A percentile compares a stretch with the other conserved stretches of the same genome.
Conservation (phyloP, 2,329 filamentous ascomycete genomes). For the Calonectria pseudoturangicola region DNA sequence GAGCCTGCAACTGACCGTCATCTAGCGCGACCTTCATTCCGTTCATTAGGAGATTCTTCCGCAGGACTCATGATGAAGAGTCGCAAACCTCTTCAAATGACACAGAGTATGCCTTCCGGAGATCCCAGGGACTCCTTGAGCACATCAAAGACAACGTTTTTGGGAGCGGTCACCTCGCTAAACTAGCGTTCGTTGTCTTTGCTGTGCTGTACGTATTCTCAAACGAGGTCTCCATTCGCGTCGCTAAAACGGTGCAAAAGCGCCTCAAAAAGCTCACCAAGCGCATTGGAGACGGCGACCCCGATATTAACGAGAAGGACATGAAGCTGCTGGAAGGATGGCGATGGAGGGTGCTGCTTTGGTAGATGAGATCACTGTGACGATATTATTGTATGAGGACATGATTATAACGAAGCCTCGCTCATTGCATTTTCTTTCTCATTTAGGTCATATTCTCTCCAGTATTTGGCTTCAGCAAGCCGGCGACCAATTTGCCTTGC, state of each 20-base stretch:
- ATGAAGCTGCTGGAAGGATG: slow-evolving; percentile 71
- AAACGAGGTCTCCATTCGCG: slow-evolving; percentile 74
- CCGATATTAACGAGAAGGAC: slow-evolving; percentile 68
- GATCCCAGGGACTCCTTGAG: slow-evolving; percentile 69
- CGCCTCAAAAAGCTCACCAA: slow-evolving; percentile 68
- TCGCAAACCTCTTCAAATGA: slow-evolving; percentile 65
- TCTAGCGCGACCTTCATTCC: slow-evolving; percentile 71
- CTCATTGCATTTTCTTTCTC: slow-evolving; percentile 46
- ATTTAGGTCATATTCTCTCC: slow-evolving; percentile 35
- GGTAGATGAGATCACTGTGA: slow-evolving; percentile 55
- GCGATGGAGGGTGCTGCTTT: slow-evolving; percentile 74
- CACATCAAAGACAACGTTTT: slow-evolving; percentile 69
- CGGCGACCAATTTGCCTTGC: slow-evolving; percentile 23
- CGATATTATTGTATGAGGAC: slow-evolving; percentile 54
- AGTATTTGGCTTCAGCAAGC: slow-evolving; percentile 11
- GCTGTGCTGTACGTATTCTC: slow-evolving; percentile 75
- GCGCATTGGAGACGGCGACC: slow-evolving; percentile 69
- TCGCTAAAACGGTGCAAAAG: slow-evolving; percentile 71
- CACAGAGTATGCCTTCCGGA: slow-evolving; percentile 75
- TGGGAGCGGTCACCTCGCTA: slow-evolving; percentile 67
- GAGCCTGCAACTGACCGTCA: slow-evolving; percentile 31
- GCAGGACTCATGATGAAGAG: slow-evolving; percentile 63
- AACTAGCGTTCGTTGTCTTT: slow-evolving; percentile 73
- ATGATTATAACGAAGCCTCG: slow-evolving; percentile 57
- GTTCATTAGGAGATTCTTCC: slow-evolving; percentile 70